Base-by-base conservation (phyloP, 2,329 filamentous ascomycete species). In the Bimuria novae-zelandiae region DNA sequence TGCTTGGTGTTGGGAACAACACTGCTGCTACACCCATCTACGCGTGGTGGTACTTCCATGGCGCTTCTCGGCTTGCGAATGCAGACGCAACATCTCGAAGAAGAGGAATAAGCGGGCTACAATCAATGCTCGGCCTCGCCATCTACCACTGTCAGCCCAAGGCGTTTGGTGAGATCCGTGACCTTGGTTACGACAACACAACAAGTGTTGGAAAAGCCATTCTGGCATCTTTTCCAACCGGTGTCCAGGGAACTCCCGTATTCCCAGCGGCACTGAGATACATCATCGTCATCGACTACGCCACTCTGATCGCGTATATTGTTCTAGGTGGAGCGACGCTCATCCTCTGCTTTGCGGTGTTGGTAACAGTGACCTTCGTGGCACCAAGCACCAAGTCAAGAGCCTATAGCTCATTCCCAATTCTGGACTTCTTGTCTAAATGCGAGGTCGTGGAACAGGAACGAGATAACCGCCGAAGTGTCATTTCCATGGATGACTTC, bases 131-230 rank as follows among this genome's bases (percentile, higher is more conserved):
- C n/a, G 37, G 14, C 5, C 12, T 40, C 7, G 17, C 17, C 5
- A 27, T 40, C 12, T 49, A 35, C 17, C 46, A 49, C n/a, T 39
- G 46, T 35, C 46, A 49, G 16, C 23, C 46, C 11, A 49, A 49
- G 19, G 32, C 19, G 12, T 40, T 49, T 14, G 33, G 21, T 29
- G 46, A 49, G 46, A 16, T 49, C 7, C 46, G 46, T 14, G 36
- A 39, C n/a, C 46, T 49, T n/a, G 46, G 46, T 10, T 49, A 40
- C 36, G 46, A 49, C 23, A 49, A 49, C 35, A 49, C 21, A 4
- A 49, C 46, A 10, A 30, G 19, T 19, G 35, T 32, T 5, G 46
- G 46, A 25, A 19, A 39, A 33, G 46, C 46, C 7, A 49, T 40
- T 14, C 19, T 49, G 7, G 33, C 46, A 23, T 16, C 36, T 5